Base-by-base conservation (phyloP, 257 asterid genomes). In the Lycium barbarum region DNA sequence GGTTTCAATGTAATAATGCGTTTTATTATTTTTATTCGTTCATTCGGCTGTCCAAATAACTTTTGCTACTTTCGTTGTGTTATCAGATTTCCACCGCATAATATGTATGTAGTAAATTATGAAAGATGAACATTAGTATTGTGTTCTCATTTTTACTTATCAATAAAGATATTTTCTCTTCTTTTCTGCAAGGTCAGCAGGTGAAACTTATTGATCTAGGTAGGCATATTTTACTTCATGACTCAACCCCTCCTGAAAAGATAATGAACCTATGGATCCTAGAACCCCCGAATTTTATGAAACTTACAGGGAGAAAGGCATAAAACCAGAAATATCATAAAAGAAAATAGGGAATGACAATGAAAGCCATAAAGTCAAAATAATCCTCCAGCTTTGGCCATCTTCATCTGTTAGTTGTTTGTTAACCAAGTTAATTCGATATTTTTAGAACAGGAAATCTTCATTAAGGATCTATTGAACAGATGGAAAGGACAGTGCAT, bases 21-120 rank as follows among this genome's bases (percentile, higher is more conserved):
- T 78, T 78, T 15, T 58, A 33, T 78, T 54, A 8, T 78, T 22
- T 53, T 14, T 53, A 78, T 51, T 53, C 26, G 47, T 78, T 53
- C 82, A 53, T 54, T 78, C 26, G 65, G 82, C 65, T 78, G 65
- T 33, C 82, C 9, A 53, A 78, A 78, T 14, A 53, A 78, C 49
- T 78, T 26, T 53, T 14, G 49, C 6, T 53, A 78, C 33, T 26
- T 74, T 74, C 10, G 22, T 33, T 2, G 9, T 26, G 49, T 53
- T 36, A 78, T 78, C 82, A 26, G 2, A 78, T 78, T 53, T 78
- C 43, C 82, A 53, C 59, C 53, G 82, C 49, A 53, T 33, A 51
- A 54, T 33, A 53, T 78, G 62, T 33, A 51, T 33, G 82, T 54
- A 78, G 82, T 33, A 78, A 78, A 53, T 53, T 76, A 5, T 22